Conservation (phyloP, 1,284 basidiomycete species). For the Microbotryomycetes sp. region DNA sequence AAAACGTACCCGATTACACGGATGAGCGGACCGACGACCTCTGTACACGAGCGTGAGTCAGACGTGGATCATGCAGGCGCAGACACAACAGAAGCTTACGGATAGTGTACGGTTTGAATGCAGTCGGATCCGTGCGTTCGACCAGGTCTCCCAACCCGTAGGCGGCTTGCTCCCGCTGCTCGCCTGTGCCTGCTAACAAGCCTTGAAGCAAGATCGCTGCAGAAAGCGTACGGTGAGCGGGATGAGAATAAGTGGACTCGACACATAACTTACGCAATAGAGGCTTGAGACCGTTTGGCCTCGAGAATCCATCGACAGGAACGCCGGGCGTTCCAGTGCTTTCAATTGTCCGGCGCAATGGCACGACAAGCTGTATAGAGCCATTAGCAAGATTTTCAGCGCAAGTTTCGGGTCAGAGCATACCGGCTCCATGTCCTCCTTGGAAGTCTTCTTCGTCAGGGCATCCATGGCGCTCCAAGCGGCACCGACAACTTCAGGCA, state of each 20-base stretch:
- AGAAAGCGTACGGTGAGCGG: conserved; percentile 39
- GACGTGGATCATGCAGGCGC: too few relatives aligned
- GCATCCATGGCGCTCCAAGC: conserved; percentile 78
- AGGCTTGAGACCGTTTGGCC: conserved; percentile 83
- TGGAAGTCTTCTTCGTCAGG: conserved; percentile 84
- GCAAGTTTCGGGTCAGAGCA: background rate
- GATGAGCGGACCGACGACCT: conserved; percentile 26
- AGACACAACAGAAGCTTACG: conserved; percentile 43
- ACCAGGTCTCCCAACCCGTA: conserved; percentile 92
- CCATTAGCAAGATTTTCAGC: background rate
- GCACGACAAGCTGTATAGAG: conserved; percentile 56
- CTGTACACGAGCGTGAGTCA: background rate
- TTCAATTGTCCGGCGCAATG: conserved; percentile 83
- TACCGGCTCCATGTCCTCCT: conserved; percentile 75
- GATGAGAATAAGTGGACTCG: conserved; percentile 49
- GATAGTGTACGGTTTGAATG: conserved; percentile 94
- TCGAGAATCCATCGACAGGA: conserved; percentile 76
- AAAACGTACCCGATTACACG: conserved; percentile 31
- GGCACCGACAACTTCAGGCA: conserved; percentile 65
- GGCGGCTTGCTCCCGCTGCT: conserved; percentile 76
- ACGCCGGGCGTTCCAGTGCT: conserved; percentile 69
- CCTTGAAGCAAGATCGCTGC: conserved; percentile 36
- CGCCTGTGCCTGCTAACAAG: conserved; percentile 41
- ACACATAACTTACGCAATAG: conserved; percentile 59
- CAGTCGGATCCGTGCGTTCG: conserved; percentile 74